Conservation (phyloP, 352 stramenopile genomes). For the Thalassiosira mediterranea region DNA sequence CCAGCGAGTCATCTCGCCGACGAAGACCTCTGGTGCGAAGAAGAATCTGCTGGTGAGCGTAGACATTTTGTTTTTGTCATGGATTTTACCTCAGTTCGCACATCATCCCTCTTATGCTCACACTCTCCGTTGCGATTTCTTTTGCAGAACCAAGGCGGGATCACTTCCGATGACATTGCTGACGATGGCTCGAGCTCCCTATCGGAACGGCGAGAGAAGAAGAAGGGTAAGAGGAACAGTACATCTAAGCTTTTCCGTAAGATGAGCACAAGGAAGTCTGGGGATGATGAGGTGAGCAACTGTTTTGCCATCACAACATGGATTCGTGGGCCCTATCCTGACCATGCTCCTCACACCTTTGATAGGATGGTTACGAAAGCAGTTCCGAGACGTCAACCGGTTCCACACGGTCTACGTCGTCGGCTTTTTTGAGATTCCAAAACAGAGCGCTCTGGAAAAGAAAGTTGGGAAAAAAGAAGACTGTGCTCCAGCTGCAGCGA, state of each 20-base stretch:
- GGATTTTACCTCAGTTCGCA: background rate
- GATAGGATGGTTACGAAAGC: constrained; percentile 41
- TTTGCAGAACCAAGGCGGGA: constrained; percentile 29
- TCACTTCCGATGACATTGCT: constrained; percentile 11
- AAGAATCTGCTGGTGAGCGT: constrained; percentile 39
- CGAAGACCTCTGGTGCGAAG: constrained; percentile 24
- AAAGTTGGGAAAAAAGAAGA: constrained; percentile 30
- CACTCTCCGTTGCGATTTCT: background rate
- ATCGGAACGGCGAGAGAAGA: constrained; percentile 38
- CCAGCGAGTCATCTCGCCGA: constrained; percentile 27
- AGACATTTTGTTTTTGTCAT: background rate
- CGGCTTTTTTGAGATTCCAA: constrained; percentile 54
- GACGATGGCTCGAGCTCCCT: constrained; percentile 45
- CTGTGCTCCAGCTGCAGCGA: constrained; percentile 25
- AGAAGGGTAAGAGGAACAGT: constrained; percentile 25
- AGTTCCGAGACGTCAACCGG: constrained; percentile 33
- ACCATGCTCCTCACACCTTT: background rate
- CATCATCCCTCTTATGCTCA: background rate
- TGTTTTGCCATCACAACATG: constrained; percentile 6
- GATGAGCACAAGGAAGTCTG: constrained; percentile 6
- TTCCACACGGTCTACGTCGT: constrained; percentile 53
- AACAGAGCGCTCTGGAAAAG: constrained; percentile 43
- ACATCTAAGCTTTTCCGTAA: constrained; percentile 20
- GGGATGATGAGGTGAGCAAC: constrained; percentile 20
- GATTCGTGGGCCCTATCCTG: no score